Conservation (phyloP, 2,329 filamentous ascomycete species). For the Exophiala oligosperma region DNA sequence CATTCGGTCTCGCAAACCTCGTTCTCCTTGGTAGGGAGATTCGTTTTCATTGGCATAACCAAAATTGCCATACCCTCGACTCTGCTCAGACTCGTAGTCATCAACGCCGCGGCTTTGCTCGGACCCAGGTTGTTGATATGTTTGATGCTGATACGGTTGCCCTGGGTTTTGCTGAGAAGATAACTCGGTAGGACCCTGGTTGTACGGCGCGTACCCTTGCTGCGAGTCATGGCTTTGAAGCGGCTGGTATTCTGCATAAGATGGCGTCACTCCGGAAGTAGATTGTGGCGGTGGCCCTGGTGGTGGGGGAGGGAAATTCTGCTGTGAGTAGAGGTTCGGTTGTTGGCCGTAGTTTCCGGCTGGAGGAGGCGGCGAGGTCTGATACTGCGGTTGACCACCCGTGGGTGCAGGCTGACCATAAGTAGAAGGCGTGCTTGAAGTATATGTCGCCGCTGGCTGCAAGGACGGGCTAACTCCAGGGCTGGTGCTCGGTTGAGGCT, state of each 20-base stretch:
- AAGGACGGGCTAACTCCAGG: background rate
- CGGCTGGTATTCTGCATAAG: conserved; percentile 14
- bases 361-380: background rate
- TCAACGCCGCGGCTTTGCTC: conserved; percentile 24
- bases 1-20: conserved; percentile 35
- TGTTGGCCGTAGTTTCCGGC: background rate
- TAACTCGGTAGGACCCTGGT: conserved; percentile 19
- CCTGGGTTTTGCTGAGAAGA: conserved; percentile 15
- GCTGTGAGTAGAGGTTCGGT: conserved; percentile 8
- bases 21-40: conserved; percentile 26
- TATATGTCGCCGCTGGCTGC: background rate
- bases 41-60: conserved; percentile 40
- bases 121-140: conserved; percentile 16
- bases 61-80: conserved; percentile 33
- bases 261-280: conserved; percentile 1
- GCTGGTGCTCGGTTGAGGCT: conserved; percentile 3
- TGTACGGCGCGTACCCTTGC: conserved; percentile 17
- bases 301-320: conserved; percentile 22
- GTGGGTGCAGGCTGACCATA: background rate
- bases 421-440: background rate
- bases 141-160: conserved; percentile 23
- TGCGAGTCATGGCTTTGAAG: background rate
- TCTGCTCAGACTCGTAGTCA: conserved; percentile 16
- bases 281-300: conserved; percentile 21
- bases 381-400: background rate